Percentiles rank a stretch among this genome's conserved stretches.
Evolutionary conservation across 2,329 filamentous ascomycete genomes (phyloP).

Genomic region (Onygenales sp.): DNA sequence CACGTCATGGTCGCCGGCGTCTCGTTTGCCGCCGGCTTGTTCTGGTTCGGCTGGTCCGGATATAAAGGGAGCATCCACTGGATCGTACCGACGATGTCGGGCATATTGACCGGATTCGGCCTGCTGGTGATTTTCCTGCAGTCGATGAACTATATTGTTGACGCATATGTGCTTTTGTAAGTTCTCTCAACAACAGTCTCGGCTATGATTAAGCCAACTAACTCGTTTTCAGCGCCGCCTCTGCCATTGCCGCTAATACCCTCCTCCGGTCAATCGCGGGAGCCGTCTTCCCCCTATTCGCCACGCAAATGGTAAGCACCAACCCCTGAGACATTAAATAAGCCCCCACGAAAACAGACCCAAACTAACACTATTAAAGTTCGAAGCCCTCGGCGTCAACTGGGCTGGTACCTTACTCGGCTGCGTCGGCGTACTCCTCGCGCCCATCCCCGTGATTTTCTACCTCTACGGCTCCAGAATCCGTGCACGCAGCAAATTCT

Average conservation of each 20-base stretch:
- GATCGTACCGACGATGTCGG: slow-evolving; percentile 32
- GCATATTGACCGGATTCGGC: slow-evolving; percentile 37
- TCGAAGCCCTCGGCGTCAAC: slow-evolving; percentile 20
- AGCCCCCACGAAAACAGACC: neutral
- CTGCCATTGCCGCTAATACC: slow-evolving; percentile 41
- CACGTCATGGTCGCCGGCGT: slow-evolving; percentile 39
- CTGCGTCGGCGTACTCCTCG: slow-evolving; percentile 18
- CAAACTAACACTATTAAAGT: slow-evolving; percentile 11
- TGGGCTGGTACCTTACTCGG: slow-evolving; percentile 24
- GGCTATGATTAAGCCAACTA: neutral
- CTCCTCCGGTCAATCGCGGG: slow-evolving; percentile 36
- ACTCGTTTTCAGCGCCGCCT: slow-evolving; percentile 32
- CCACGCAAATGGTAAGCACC: slow-evolving; percentile 19
- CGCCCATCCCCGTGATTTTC: slow-evolving; percentile 22
- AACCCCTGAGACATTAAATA: neutral
- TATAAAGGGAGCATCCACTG: slow-evolving; percentile 26
- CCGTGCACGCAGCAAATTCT: slow-evolving; percentile 26
- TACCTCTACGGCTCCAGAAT: slow-evolving; percentile 21
- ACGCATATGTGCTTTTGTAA: slow-evolving; percentile 24
- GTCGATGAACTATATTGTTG: slow-evolving; percentile 37
- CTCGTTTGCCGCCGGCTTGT: slow-evolving; percentile 35
- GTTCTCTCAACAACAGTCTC: slow-evolving; percentile 3
- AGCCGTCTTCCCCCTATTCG: slow-evolving; percentile 30
- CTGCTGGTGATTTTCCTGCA: slow-evolving; percentile 41
- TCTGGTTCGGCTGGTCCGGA: slow-evolving; percentile 36